Base-by-base conservation (phyloP, 441 rosid genomes). In the Pelargonium cotyledonis region DNA sequence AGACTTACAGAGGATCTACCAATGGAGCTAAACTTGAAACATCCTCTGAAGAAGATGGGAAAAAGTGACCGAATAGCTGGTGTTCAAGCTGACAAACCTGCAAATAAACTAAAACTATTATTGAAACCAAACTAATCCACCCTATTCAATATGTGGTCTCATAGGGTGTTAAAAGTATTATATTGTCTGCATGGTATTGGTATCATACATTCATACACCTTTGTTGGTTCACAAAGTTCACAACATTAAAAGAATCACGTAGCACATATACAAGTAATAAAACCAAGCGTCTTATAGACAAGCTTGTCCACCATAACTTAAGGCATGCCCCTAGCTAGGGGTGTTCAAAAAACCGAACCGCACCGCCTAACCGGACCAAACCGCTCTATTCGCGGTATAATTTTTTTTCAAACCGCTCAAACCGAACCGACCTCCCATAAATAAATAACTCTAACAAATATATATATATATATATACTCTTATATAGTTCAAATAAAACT, bases 11-110 rank as follows among this genome's bases (percentile, higher is more conserved):
- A 64, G 97, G 97, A 87, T 91, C 96, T 72, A 95, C 79, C 76
- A 95, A 72, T 76, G 97, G 95, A 73, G 97, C 91, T 88, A 92
- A 86, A 81, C 91, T 87, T 68, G 96, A 91, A 77, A 85, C 78
- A 73, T 95, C 92, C 76, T 82, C 97, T 0, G 89, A 92, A 53
- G 96, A 88, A 69, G 96, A 84, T 65, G 97, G 97, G 77, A 91
- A 95, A 78, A 95, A 95, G 84, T 95, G 97, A 76, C 82, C 85
- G 81, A 95, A 95, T 68, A 95, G 92, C 76, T 95, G 99, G 74
- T 91, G 90, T 85, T 91, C 99, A 65, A 90, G 90, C 72, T 92
- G 99, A 80, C 99, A 90, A 77, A 88, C 97, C 99, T 95, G 88
- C 78, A 23, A 23, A 21, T 9, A 19, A 60, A 60, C 31, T 10